phyloP scores from a whole-genome alignment of 768 basidiomycete genomes.

The Stropharia rugosoannulata region DNA sequence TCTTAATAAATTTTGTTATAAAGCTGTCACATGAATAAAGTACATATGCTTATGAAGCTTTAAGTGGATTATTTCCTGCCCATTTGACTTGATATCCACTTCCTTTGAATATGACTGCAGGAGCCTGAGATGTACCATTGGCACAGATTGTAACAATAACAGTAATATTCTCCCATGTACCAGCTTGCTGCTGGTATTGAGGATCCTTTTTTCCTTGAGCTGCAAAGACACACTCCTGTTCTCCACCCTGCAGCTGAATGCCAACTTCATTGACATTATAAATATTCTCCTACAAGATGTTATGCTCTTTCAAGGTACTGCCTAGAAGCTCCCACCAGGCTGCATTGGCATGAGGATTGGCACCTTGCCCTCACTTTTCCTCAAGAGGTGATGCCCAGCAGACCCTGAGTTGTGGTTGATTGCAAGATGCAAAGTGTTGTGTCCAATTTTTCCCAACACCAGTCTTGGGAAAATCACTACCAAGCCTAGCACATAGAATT shows the following conservation, averaged over 20 bases:
- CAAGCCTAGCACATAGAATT: too few species aligned
- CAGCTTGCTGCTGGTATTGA: constrained; percentile 29
- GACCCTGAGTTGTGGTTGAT: constrained; percentile 5
- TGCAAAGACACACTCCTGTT: constrained; percentile 29
- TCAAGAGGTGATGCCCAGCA: constrained; percentile 32
- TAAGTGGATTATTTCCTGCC: constrained; percentile 36
- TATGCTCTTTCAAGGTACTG: constrained; percentile 14
- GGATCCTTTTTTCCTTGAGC: constrained; percentile 5
- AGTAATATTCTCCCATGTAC: constrained; percentile 32
- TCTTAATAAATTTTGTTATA: constrained; percentile 15
- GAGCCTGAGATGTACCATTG: constrained; percentile 34
- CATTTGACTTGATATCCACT: constrained; percentile 33
- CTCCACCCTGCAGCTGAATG: constrained; percentile 19
- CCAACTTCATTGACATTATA: constrained; percentile 37
- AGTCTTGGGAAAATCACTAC: neutral
- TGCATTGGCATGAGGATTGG: constrained; percentile 33
- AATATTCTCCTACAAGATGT: constrained; percentile 23
- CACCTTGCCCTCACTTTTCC: constrained; percentile 28
- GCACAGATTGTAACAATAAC: constrained; percentile 35
- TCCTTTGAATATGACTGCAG: constrained; percentile 41
- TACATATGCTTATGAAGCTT: constrained; percentile 33
- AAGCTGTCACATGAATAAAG: constrained; percentile 4
- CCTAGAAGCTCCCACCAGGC: constrained; percentile 32
- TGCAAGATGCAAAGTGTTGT: neutral
- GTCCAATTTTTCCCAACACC: neutral